phyloP scores from a whole-genome alignment of 2,329 filamentous ascomycete genomes.

The Penicillium expansum region DNA sequence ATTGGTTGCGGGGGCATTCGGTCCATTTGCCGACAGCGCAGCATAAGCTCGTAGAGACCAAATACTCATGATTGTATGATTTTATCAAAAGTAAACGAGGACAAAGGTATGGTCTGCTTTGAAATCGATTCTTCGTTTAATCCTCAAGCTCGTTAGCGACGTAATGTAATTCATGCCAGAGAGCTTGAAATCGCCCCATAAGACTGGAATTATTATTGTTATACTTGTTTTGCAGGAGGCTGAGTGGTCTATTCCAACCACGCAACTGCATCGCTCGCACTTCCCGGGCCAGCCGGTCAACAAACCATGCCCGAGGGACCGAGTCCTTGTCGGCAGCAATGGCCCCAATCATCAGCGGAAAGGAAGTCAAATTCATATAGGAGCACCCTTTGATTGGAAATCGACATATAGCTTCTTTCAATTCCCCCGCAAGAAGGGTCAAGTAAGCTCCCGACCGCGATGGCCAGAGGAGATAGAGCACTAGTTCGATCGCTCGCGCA shows the following conservation, averaged over 20 bases:
- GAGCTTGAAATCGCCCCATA: neutral
- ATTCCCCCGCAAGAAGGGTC: slow-evolving; percentile 14
- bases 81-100: neutral
- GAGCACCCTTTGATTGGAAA: slow-evolving; percentile 18
- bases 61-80: too few relatives aligned
- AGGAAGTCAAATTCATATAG: slow-evolving; percentile 25
- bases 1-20: neutral
- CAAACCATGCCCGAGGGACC: slow-evolving; percentile 23
- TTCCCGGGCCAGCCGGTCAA: slow-evolving; percentile 11
- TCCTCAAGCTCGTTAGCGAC: neutral
- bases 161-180: neutral
- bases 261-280: slow-evolving; percentile 13
- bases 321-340: slow-evolving; percentile 19
- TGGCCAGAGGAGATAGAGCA: slow-evolving; percentile 22
- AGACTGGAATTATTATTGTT: neutral
- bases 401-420: slow-evolving; percentile 15
- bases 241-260: slow-evolving; percentile 14
- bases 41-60: neutral
- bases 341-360: slow-evolving; percentile 24
- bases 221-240: neutral
- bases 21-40: neutral
- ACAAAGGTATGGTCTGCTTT: neutral
- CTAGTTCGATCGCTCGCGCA: slow-evolving; percentile 17
- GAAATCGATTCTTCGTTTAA: neutral
- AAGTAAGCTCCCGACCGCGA: slow-evolving; percentile 10